Base-by-base conservation (phyloP, 2,329 filamentous ascomycete species). In the Scedosporium aurantiacum region DNA sequence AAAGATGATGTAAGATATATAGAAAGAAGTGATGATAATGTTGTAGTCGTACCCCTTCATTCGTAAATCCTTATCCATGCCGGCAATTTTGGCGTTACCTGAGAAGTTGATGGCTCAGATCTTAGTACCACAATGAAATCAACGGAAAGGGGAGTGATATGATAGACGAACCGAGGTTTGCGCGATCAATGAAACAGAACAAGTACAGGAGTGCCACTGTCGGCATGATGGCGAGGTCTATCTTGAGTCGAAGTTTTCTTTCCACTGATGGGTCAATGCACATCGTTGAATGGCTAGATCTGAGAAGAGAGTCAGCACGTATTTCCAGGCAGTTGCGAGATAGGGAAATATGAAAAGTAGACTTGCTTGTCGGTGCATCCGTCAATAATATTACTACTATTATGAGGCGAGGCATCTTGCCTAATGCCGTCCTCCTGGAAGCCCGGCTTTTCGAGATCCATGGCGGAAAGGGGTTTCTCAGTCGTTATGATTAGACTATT, bases 181-280 rank as follows among this genome's bases (percentile, higher is more conserved):
- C 84, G n/a, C 87, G 79, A 66, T 89, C 87, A 65, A 89, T 88
- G 71, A 89, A 89, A 72, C 86, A 89, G 67, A 89, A 89, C 0
- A 89, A 77, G 66, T 89, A 90, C 3, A 90, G 74, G 0, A 89
- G 62, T 0, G 85, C 74, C 0, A 89, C 84, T 0, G 83, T 87
- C 0, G 87, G 87, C 0, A 89, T 76, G 54, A 88, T 80, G 66
- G 76, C 80, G 5, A 87, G 66, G 66, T 90, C 87, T 57, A 89
- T 84, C 70, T 89, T 89, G 67, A 74, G 72, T 5, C 84, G 76
- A 21, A 89, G 75, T 59, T 75, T 79, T 8, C 77, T 71, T 68
- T 88, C 87, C 2, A 81, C 83, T 32, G 72, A 76, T 2, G 76
- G 73, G 65, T 87, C 84, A 65, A 85, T 82, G 16, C 76, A 66